Conservation (phyloP, 2,329 filamentous ascomycete species). For the Leptographium radiaticola region DNA sequence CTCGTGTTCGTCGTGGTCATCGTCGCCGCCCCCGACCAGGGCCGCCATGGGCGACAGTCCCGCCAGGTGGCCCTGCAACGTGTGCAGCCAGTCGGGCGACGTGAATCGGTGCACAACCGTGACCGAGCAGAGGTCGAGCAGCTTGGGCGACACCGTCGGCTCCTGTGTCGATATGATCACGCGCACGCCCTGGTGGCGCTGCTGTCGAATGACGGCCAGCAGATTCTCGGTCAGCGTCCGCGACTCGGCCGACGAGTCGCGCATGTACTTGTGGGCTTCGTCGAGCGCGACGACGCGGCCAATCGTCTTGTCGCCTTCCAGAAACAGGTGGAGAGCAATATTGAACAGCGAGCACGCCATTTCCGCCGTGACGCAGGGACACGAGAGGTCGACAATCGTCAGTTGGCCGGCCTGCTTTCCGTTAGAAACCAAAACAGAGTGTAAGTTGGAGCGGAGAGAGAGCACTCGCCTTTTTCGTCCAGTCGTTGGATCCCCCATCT, state of each 20-base stretch:
- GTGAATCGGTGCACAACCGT: conserved; percentile 61
- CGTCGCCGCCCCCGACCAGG: neutral
- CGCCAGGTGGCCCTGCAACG: conserved; percentile 18
- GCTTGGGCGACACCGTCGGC: conserved; percentile 52
- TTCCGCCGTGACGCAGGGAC: conserved; percentile 53
- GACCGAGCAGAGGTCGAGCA: conserved; percentile 61
- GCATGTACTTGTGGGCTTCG: conserved; percentile 70
- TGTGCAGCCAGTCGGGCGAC: conserved; percentile 20
- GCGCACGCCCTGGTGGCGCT: conserved; percentile 55
- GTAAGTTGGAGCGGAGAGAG: neutral
- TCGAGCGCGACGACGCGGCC: conserved; percentile 58
- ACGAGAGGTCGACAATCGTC: conserved; percentile 48
- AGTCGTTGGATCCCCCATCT: conserved; percentile 16
- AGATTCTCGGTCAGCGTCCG: conserved; percentile 47
- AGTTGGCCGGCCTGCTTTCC: conserved; percentile 18
- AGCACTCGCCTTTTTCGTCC: conserved; percentile 15
- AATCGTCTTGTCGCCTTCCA: conserved; percentile 35
- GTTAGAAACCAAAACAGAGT: neutral
- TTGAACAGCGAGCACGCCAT: conserved; percentile 62
- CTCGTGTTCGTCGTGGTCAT: too few relatives aligned
- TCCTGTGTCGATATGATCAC: conserved; percentile 68
- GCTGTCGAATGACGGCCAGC: conserved; percentile 50
- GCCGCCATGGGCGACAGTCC: conserved; percentile 13
- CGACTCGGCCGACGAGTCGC: conserved; percentile 35
- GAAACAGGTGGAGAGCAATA: conserved; percentile 53